Conservation (phyloP, 1,284 basidiomycete genomes). For the Apiotrichum sp. region DNA sequence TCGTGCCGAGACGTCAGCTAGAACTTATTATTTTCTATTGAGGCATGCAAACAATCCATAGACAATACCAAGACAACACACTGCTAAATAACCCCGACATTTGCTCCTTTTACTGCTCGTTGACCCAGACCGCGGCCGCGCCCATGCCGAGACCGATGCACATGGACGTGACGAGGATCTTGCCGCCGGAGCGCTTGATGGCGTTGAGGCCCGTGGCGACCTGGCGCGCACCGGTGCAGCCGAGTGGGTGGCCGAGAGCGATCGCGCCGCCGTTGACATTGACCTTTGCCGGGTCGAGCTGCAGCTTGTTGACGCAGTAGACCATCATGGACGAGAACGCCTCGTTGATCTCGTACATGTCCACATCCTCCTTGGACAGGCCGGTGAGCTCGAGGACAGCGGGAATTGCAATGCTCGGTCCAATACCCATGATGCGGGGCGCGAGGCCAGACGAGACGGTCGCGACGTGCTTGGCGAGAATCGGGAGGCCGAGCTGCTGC, state of each 20-base stretch:
- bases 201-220: constrained; percentile 82
- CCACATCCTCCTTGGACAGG: constrained; percentile 63
- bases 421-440: constrained; percentile 84
- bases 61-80: too few species aligned
- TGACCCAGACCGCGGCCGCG: constrained; percentile 50
- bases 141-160: constrained; percentile 89
- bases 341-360: constrained; percentile 82
- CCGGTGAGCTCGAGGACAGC: constrained; percentile 60
- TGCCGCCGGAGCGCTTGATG: constrained; percentile 62
- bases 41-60: too few species aligned
- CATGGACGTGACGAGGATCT: constrained; percentile 82
- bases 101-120: constrained; percentile 30
- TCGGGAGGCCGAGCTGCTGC: constrained; percentile 79
- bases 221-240: constrained; percentile 81
- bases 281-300: constrained; percentile 67
- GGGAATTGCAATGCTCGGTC: constrained; percentile 80
- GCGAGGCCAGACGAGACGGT: constrained; percentile 72
- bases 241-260: constrained; percentile 63
- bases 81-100: too few species aligned
- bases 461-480: constrained; percentile 84
- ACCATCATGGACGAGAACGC: constrained; percentile 79
- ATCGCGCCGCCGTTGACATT: constrained; percentile 89
- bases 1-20: too few species aligned
- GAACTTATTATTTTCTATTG: too few species aligned
- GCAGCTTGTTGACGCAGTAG: constrained; percentile 65